phyloP scores from a whole-genome alignment of 2,329 filamentous ascomycete species.

The Nectriaceae sp. region DNA sequence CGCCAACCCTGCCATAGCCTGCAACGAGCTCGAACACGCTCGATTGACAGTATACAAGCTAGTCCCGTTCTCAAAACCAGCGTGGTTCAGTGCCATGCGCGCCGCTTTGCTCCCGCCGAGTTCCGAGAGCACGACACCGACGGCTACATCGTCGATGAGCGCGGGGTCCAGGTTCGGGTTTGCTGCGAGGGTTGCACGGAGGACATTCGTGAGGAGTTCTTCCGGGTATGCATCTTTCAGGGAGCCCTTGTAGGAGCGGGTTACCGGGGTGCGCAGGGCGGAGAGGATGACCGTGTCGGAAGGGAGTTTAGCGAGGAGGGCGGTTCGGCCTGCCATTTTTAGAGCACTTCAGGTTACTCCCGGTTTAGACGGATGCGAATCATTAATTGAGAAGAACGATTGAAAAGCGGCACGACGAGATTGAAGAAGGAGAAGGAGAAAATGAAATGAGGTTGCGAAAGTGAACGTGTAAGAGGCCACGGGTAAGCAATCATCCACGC shows the following conservation, averaged over 20 bases:
- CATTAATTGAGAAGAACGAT: neutral
- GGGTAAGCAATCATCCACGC: neutral
- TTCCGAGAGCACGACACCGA: constrained; percentile 88
- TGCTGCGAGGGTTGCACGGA: constrained; percentile 50
- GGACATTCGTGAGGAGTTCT: constrained; percentile 73
- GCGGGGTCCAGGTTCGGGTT: constrained; percentile 72
- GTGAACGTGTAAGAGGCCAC: neutral
- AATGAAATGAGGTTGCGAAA: neutral
- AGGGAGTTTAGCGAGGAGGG: constrained; percentile 76
- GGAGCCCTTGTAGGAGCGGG: constrained; percentile 77
- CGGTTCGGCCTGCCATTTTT: constrained; percentile 55
- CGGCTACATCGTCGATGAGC: constrained; percentile 72
- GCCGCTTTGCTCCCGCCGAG: constrained; percentile 89
- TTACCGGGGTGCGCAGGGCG: constrained; percentile 85
- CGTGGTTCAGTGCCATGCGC: constrained; percentile 87
- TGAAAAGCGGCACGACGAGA: neutral
- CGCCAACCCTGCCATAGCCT: constrained; percentile 74
- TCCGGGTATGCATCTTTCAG: constrained; percentile 90
- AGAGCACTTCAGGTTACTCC: neutral
- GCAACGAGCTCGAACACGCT: constrained; percentile 78
- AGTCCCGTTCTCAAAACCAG: constrained; percentile 71
- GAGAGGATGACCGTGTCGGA: constrained; percentile 87
- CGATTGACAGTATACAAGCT: constrained; percentile 86
- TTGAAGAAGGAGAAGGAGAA: neutral
- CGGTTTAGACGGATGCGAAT: neutral